These are phyloP conservation scores for Plasmodium gonderi DNA, from an alignment of 169 alveolate species.

Conservation along the genomic window DNA sequence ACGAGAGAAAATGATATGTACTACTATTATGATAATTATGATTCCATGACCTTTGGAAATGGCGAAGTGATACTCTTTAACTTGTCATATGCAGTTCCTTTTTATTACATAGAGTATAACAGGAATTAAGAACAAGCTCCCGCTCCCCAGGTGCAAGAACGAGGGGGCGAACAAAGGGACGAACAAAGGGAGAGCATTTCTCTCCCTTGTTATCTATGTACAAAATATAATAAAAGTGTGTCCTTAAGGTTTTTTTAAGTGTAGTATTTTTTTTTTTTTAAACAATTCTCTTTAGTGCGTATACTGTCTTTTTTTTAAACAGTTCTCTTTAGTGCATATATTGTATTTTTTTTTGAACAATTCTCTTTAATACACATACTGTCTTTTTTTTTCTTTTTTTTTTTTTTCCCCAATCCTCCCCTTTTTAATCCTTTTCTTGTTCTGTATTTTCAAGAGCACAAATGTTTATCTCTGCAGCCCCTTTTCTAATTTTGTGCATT, in stretches of 20 bases:
- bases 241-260: too few relatives aligned
- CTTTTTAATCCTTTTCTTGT: background rate
- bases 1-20: slow-evolving; percentile 9
- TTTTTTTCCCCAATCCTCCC: background rate
- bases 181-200: too few relatives aligned
- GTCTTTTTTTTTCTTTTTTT: background rate
- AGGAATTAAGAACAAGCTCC: background rate
- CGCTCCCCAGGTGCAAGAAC: background rate
- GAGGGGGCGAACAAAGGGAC: too few relatives aligned
- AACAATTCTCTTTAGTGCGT: background rate
- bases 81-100: slow-evolving; percentile 67
- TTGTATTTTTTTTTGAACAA: background rate
- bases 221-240: too few relatives aligned
- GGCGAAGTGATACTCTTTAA: slow-evolving; percentile 38
- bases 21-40: slow-evolving; percentile 45
- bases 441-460: background rate
- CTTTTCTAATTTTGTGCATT: background rate
- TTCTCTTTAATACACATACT: background rate
- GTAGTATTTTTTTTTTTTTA: background rate
- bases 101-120: slow-evolving; percentile 57
- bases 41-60: slow-evolving; percentile 41
- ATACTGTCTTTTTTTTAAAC: background rate
- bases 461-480: background rate
- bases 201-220: too few relatives aligned
- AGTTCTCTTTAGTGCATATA: background rate